phyloP scores from a whole-genome alignment of 495 filamentous ascomycete genomes.

The Penicillium odoratum region DNA sequence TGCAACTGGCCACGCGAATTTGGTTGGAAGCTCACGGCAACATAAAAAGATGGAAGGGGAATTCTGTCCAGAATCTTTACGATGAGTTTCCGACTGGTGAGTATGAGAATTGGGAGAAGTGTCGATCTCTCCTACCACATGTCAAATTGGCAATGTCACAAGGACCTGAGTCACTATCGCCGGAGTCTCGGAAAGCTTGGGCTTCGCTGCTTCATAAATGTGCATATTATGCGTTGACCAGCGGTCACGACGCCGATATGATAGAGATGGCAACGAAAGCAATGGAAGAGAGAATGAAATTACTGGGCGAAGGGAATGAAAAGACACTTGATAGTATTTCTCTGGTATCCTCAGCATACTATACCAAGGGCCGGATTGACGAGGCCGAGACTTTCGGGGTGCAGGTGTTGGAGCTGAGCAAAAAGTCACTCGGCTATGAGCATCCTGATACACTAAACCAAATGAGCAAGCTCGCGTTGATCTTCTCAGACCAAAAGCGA shows the following conservation, averaged over 20 bases:
- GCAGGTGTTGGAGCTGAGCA: no score
- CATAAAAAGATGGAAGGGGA: conserved; percentile 31
- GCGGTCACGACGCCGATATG: neutral
- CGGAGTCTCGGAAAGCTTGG: conserved; percentile 16
- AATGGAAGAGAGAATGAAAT: neutral
- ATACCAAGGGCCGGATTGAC: no score
- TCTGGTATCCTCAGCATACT: neutral
- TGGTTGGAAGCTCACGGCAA: conserved; percentile 29
- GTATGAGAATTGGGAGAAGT: conserved; percentile 2
- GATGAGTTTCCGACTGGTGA: neutral
- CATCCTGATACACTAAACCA: neutral
- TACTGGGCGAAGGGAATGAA: neutral
- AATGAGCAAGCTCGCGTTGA: neutral
- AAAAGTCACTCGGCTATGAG: no score
- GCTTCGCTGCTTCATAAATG: conserved; percentile 21
- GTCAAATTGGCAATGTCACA: conserved; percentile 17
- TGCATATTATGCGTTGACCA: neutral
- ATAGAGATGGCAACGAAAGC: neutral
- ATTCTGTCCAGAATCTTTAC: conserved; percentile 36
- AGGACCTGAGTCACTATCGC: conserved; percentile 10
- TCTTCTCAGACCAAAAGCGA: neutral
- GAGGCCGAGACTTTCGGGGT: no score
- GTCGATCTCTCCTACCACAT: conserved; percentile 28
- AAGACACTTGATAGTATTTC: neutral
- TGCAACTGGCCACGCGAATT: conserved; percentile 22